A percentile compares a stretch with the other conserved stretches of the same genome.
Evolutionary conservation across 495 filamentous ascomycete species (phyloP).

Genomic region (Annulohypoxylon stygium): DNA sequence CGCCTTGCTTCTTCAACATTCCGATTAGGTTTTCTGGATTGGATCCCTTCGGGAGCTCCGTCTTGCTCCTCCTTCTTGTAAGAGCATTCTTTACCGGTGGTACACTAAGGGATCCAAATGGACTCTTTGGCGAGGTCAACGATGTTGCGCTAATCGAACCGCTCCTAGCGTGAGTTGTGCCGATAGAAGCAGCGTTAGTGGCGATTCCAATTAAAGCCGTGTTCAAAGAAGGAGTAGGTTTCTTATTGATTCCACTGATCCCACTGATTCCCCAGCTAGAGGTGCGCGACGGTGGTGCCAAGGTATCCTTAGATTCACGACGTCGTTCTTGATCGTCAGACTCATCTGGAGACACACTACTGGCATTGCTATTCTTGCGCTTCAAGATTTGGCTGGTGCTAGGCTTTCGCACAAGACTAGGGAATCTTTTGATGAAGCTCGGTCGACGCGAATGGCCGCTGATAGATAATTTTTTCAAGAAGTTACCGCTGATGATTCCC

Average conservation of each 20-base stretch:
- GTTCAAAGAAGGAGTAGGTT: conserved; percentile 71
- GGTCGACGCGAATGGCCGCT: conserved; percentile 61
- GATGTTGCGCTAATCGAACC: conserved; percentile 70
- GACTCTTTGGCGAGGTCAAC: conserved; percentile 65
- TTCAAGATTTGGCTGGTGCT: conserved; percentile 62
- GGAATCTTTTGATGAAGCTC: conserved; percentile 59
- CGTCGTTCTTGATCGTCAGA: conserved; percentile 53
- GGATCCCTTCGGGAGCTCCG: conserved; percentile 71
- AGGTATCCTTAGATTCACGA: conserved; percentile 64
- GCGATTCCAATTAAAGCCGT: conserved; percentile 74
- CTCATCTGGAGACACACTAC: conserved; percentile 56
- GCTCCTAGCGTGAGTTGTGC: conserved; percentile 66
- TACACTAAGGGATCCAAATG: conserved; percentile 55
- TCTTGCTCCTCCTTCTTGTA: conserved; percentile 77
- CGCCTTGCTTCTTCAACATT: conserved; percentile 68
- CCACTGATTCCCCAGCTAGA: conserved; percentile 64
- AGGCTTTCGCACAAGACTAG: conserved; percentile 69
- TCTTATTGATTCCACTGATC: conserved; percentile 57
- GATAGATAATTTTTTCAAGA: conserved; percentile 74
- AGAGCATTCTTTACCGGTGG: conserved; percentile 64
- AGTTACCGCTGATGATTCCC: conserved; percentile 67
- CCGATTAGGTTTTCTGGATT: conserved; percentile 53
- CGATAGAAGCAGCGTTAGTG: conserved; percentile 72
- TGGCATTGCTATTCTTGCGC: conserved; percentile 58
- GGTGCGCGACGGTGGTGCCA: conserved; percentile 66